phyloP scores from a whole-genome alignment of 768 basidiomycete genomes.

The Amanita rubescens region DNA sequence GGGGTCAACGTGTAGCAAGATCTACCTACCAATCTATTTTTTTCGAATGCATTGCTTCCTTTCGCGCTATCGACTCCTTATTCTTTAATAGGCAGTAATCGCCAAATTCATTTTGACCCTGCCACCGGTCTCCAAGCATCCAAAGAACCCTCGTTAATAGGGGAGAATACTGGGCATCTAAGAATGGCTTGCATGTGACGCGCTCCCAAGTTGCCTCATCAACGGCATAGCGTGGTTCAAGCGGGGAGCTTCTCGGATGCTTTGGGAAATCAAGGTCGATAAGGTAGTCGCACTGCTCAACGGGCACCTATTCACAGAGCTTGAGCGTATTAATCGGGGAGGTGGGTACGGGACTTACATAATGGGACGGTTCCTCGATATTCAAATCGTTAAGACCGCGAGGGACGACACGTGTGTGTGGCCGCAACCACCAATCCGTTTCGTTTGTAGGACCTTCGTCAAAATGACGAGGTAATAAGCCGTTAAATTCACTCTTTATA shows the following conservation, averaged over 20 bases:
- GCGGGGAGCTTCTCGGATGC: conserved; percentile 42
- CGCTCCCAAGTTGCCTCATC: conserved; percentile 72
- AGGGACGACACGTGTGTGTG: conserved; percentile 57
- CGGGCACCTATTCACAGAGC: conserved; percentile 46
- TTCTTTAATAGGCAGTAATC: conserved; percentile 88
- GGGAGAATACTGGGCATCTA: conserved; percentile 73
- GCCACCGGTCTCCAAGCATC: conserved; percentile 69
- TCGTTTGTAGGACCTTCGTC: conserved; percentile 24
- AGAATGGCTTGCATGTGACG: conserved; percentile 72
- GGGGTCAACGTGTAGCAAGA: not conserved
- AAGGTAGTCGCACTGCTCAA: conserved; percentile 78
- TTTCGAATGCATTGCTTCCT: conserved; percentile 21
- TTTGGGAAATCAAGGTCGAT: conserved; percentile 84
- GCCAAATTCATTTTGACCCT: conserved; percentile 66
- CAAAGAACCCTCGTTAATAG: conserved; percentile 72
- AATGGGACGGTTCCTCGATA: conserved; percentile 65
- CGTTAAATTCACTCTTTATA: conserved; percentile 87
- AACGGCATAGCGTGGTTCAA: conserved; percentile 77
- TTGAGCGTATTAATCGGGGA: conserved; percentile 2
- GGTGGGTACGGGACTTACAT: conserved; percentile 40
- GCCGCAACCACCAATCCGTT: conserved; percentile 42
- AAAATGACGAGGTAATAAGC: conserved; percentile 85
- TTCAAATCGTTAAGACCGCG: conserved; percentile 83
- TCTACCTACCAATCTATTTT: conserved; percentile 1
- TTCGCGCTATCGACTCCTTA: conserved; percentile 29